phyloP scores from a whole-genome alignment of 2,329 filamentous ascomycete species.

The Cytospora chrysosperma region DNA sequence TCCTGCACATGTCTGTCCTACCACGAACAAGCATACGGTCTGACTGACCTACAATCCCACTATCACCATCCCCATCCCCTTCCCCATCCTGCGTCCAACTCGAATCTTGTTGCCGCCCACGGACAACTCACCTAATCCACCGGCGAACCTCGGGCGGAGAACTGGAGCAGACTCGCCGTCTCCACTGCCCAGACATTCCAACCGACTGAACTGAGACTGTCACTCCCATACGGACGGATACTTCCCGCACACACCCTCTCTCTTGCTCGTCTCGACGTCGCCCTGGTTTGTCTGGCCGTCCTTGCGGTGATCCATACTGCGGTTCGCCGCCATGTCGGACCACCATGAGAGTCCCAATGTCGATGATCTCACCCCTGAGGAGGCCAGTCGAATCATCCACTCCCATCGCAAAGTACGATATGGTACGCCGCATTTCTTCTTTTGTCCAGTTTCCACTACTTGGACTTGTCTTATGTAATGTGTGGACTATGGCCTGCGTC shows the following conservation, averaged over 20 bases:
- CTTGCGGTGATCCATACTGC: slow-evolving; percentile 5
- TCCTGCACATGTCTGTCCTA: neutral
- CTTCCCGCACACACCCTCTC: neutral
- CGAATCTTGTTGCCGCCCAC: neutral
- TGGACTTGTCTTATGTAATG: neutral
- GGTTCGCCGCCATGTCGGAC: slow-evolving; percentile 42
- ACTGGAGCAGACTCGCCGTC: neutral
- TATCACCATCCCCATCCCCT: neutral
- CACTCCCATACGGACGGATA: neutral
- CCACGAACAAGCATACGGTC: no score
- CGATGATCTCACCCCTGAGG: slow-evolving; percentile 61
- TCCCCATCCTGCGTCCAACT: no score
- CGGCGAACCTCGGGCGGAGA: neutral
- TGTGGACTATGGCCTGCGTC: neutral
- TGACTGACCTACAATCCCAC: no score
- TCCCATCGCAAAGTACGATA: slow-evolving; percentile 68
- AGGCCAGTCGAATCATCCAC: slow-evolving; percentile 67
- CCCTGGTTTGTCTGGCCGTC: neutral
- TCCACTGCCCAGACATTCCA: neutral
- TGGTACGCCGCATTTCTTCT: slow-evolving; percentile 46
- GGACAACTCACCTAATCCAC: neutral
- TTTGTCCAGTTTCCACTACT: neutral
- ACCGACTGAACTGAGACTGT: neutral
- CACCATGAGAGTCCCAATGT: slow-evolving; percentile 46
- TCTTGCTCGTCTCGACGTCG: neutral